Evolutionary conservation across 805 yeast genomes (phyloP), one percentile per base, ranked within the genome.

Genomic region (Candida khao-thaluensis): DNA sequence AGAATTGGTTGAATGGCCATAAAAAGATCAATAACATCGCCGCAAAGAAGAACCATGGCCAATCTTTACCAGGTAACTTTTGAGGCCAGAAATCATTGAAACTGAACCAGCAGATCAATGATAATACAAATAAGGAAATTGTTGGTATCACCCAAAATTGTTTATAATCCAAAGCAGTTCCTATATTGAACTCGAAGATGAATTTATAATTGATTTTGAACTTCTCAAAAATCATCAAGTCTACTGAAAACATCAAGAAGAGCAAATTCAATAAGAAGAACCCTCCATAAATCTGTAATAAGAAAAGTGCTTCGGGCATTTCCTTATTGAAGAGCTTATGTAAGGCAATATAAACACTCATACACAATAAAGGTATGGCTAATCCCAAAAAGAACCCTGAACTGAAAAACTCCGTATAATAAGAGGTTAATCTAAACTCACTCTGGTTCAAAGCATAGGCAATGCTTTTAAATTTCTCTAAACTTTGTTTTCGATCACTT

Each of bases 211-310:
- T 93, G 51, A 93, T 82, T 52, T 85, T 85, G 60, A 66, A 82
- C 31, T 63, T 58, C 17, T 80, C 72, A 91, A 95, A 93, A 3
- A 82, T 77, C 40, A 69, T 62, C 54, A 95, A 79, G 55, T 86
- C 80, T 30, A 85, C 41, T 10, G 82, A 81, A 55, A 90, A 81
- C 2, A 87, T 62, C 17, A 81, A 49, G 5, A 79, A 63, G 53
- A 83, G 73, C n/a, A 90, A 47, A 22, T 73, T 66, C 4, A 82
- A 57, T 42, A 89, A 52, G 49, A 88, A 75, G 59, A 88, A 89
- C 1, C 98, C 98, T 7, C 83, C 97, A 95, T 96, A 93, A 3
- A 93, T 71, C 52, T 95, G 98, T 28, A 91, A 59, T 40, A 91
- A 53, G 42, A 64, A 81, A 30, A 59, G 64, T 0, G 82, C 85